These are phyloP conservation scores for Aspergillus haitiensis DNA, from an alignment of 495 filamentous ascomycete species.

Conservation along the genomic window DNA sequence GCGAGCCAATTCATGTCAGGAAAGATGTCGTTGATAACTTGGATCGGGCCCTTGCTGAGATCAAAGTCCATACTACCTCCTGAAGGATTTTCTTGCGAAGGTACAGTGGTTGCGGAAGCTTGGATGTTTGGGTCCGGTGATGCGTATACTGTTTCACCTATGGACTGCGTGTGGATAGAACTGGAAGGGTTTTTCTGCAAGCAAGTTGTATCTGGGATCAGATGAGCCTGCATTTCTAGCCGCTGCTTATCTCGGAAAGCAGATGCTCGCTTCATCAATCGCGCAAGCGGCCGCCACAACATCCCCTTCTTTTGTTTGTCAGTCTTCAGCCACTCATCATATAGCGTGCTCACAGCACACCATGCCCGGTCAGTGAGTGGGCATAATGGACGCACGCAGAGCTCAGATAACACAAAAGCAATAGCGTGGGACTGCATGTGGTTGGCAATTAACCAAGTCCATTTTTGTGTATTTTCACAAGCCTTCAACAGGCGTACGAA, in stretches of 20 bases:
- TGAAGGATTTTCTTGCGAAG: not conserved
- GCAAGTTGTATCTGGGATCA: conserved; percentile 17
- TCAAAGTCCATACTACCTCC: conserved; percentile 29
- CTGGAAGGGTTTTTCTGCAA: conserved; percentile 15
- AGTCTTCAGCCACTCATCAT: conserved; percentile 52
- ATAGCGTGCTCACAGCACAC: conserved; percentile 65
- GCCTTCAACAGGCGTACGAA: conserved; percentile 63
- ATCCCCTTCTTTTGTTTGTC: conserved; percentile 58
- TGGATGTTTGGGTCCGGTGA: conserved; percentile 16
- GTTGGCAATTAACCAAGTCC: conserved; percentile 79
- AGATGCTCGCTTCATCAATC: conserved; percentile 66
- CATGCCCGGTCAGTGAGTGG: conserved; percentile 79
- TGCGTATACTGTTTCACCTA: conserved; percentile 14
- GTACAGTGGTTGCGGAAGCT: conserved; percentile 7
- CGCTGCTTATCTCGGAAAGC: conserved; percentile 36
- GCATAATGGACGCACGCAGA: conserved; percentile 67
- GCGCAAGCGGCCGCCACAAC: conserved; percentile 73
- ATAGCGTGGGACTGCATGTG: conserved; percentile 84
- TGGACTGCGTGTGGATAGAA: conserved; percentile 12
- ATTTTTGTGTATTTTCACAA: conserved; percentile 61
- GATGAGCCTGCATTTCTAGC: conserved; percentile 32
- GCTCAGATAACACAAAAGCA: conserved; percentile 70
- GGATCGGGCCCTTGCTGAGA: conserved; percentile 32
- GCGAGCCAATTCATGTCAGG: conserved; percentile 33
- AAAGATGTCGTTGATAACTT: conserved; percentile 34